These are phyloP conservation scores for Colletotrichum cuscutae DNA, from an alignment of 2,329 filamentous ascomycete species.

Conservation along the genomic window DNA sequence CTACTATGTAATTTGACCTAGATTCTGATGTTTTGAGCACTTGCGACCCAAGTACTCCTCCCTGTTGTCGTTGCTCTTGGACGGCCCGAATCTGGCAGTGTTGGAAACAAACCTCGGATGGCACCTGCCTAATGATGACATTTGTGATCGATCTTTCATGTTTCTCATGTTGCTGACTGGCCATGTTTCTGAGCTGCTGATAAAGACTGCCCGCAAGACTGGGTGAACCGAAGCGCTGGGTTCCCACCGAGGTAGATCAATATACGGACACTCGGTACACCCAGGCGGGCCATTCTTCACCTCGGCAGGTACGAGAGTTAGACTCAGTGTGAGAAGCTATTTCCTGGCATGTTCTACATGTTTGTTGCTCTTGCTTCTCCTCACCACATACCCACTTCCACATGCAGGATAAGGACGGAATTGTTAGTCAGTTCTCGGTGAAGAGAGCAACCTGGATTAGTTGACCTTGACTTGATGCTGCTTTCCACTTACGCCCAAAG, in stretches of 20 bases:
- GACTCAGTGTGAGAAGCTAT: neutral
- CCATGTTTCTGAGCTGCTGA: neutral
- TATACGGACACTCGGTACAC: no score
- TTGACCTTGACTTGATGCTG: neutral
- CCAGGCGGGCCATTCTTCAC: neutral
- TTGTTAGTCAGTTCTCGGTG: neutral
- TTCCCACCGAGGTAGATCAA: neutral
- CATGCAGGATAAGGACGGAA: neutral
- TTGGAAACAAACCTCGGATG: neutral
- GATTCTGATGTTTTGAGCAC: neutral
- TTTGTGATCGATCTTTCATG: neutral
- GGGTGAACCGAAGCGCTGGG: neutral
- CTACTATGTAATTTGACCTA: neutral
- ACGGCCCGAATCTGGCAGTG: neutral
- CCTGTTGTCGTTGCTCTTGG: neutral
- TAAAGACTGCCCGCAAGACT: neutral
- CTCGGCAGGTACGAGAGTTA: neutral
- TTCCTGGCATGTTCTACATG: neutral
- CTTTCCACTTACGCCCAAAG: neutral
- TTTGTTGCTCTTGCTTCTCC: neutral
- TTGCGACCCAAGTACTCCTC: neutral
- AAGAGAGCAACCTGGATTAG: neutral
- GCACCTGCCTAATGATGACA: no score
- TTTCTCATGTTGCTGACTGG: neutral
- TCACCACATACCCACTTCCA: neutral